These are phyloP conservation scores for Bocquillonia castaneifolia DNA, from an alignment of 441 rosid species.

Conservation along the genomic window DNA sequence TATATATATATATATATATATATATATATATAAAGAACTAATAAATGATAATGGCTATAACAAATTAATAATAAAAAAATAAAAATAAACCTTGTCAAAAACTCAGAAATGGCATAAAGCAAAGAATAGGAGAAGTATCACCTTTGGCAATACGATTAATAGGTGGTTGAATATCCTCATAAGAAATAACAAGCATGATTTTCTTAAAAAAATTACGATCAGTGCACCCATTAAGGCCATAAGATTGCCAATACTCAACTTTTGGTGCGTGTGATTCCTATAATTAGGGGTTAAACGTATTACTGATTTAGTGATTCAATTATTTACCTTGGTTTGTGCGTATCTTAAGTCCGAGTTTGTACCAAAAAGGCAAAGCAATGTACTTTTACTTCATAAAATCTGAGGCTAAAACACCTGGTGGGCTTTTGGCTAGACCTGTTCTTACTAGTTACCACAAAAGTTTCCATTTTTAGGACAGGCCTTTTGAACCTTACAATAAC, in stretches of 20 bases:
- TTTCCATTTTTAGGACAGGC: constrained; percentile 59
- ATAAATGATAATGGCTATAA: background rate
- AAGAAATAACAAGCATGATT: constrained; percentile 62
- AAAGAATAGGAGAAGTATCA: constrained; percentile 73
- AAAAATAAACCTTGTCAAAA: constrained; percentile 74
- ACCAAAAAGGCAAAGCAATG: constrained; percentile 87
- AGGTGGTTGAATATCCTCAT: constrained; percentile 73
- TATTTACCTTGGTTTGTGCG: too few species aligned
- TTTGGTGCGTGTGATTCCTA: too few species aligned
- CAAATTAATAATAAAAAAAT: background rate
- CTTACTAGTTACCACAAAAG: constrained; percentile 89
- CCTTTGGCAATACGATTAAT: constrained; percentile 90
- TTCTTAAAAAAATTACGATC: constrained; percentile 68
- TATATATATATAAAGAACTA: too few species aligned
- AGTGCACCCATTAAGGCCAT: too few species aligned
- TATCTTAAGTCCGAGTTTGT: too few species aligned
- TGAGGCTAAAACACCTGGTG: constrained; percentile 72
- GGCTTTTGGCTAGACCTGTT: constrained; percentile 83
- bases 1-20: too few species aligned
- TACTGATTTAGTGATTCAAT: too few species aligned
- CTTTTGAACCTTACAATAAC: constrained; percentile 62
- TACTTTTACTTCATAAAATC: constrained; percentile 72
- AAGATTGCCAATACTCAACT: too few species aligned
- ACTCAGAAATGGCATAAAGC: constrained; percentile 84
- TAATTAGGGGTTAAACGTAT: too few species aligned